phyloP scores from a whole-genome alignment of 2,329 filamentous ascomycete genomes.

The Fusarium solani-melongenae region DNA sequence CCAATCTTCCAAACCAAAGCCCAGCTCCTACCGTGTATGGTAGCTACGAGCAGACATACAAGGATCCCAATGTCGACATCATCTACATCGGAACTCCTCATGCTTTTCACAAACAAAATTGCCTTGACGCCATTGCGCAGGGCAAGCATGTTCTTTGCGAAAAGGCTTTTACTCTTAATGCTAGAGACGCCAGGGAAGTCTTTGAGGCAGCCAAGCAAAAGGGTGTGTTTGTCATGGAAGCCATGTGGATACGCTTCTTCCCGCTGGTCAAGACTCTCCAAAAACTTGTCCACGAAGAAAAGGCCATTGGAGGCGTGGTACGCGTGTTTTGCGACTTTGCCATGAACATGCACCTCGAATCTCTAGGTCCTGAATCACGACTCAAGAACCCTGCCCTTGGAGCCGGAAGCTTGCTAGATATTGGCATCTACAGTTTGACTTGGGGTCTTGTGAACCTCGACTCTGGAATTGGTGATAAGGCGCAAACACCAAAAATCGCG shows the following conservation, averaged over 20 bases:
- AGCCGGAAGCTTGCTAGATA: slow-evolving; percentile 55
- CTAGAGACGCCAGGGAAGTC: slow-evolving; percentile 52
- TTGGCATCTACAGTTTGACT: slow-evolving; percentile 57
- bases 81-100: slow-evolving; percentile 60
- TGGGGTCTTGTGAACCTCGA: slow-evolving; percentile 53
- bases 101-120: slow-evolving; percentile 56
- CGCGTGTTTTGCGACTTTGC: slow-evolving; percentile 55
- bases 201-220: slow-evolving; percentile 52
- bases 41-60: slow-evolving; percentile 54
- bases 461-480: slow-evolving; percentile 39
- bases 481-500: slow-evolving; percentile 48
- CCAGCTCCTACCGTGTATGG: slow-evolving; percentile 49
- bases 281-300: slow-evolving; percentile 52
- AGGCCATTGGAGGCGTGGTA: slow-evolving; percentile 52
- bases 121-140: slow-evolving; percentile 54
- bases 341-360: slow-evolving; percentile 49
- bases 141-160: slow-evolving; percentile 60
- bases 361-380: slow-evolving; percentile 45
- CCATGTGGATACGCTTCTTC: slow-evolving; percentile 58
- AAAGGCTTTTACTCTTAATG: slow-evolving; percentile 57
- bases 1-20: neutral
- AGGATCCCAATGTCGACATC: slow-evolving; percentile 55
- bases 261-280: slow-evolving; percentile 51
- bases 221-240: slow-evolving; percentile 58
- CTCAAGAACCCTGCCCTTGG: slow-evolving; percentile 53